phyloP scores from a whole-genome alignment of 2,329 filamentous ascomycete species.

The Beauveria australis region DNA sequence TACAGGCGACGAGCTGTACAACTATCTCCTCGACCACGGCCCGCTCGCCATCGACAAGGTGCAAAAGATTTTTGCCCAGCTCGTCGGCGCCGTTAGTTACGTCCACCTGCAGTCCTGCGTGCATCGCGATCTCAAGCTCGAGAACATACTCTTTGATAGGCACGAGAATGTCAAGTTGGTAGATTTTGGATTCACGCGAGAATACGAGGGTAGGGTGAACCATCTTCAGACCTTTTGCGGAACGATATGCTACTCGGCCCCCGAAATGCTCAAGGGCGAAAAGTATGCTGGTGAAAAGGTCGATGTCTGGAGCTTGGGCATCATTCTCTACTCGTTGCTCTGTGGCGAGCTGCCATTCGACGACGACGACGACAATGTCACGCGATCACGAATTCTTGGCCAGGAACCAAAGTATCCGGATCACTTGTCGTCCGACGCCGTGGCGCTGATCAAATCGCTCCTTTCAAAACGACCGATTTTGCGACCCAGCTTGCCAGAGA shows the following conservation, averaged over 20 bases:
- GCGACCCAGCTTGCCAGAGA: conserved; percentile 73
- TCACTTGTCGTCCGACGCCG: conserved; percentile 67
- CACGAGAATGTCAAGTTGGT: conserved; percentile 95
- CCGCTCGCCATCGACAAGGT: conserved; percentile 78
- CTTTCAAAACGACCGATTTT: conserved; percentile 85
- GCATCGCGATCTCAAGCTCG: conserved; percentile 91
- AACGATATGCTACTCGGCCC: conserved; percentile 94
- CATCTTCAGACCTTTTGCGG: conserved; percentile 97
- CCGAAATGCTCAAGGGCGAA: conserved; percentile 96
- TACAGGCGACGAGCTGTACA: conserved; percentile 89
- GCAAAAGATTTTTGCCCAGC: conserved; percentile 90
- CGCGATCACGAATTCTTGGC: conserved; percentile 74
- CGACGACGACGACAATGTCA: conserved; percentile 85
- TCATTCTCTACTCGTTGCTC: conserved; percentile 75
- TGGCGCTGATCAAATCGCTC: conserved; percentile 67
- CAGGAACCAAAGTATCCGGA: conserved; percentile 83
- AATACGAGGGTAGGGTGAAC: conserved; percentile 92
- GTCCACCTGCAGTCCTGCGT: conserved; percentile 94
- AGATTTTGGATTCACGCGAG: conserved; percentile 95
- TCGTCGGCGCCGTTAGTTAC: conserved; percentile 90
- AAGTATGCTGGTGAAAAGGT: conserved; percentile 98
- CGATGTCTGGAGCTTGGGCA: conserved; percentile 86
- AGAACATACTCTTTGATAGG: conserved; percentile 85
- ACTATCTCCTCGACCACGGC: conserved; percentile 83
- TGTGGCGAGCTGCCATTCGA: conserved; percentile 89